Evolutionary conservation across 2,329 filamentous ascomycete genomes (phyloP).

Genomic region (Coniochaeta sp.): DNA sequence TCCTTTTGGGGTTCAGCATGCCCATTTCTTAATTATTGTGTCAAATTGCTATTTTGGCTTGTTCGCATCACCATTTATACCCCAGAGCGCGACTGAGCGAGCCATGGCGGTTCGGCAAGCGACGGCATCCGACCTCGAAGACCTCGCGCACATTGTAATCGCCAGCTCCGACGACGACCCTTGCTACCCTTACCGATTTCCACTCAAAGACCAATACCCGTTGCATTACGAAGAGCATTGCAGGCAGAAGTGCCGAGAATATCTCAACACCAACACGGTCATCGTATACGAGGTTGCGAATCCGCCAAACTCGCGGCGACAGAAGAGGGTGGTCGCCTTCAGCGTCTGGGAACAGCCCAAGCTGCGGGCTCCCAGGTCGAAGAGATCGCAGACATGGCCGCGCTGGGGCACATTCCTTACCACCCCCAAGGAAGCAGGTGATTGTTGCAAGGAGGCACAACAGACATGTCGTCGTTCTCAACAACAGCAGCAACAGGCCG

Average conservation of each 20-base stretch:
- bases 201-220: conserved; percentile 13
- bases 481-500: no score
- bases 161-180: conserved; percentile 15
- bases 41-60: no score
- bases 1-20: neutral
- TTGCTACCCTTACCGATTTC: conserved; percentile 17
- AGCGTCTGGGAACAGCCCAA: conserved; percentile 13
- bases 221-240: conserved; percentile 13
- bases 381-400: conserved; percentile 1
- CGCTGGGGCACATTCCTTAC: neutral
- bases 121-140: conserved; percentile 13
- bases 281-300: conserved; percentile 16
- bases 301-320: neutral
- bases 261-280: conserved; percentile 14
- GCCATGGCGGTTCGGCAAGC: conserved; percentile 10
- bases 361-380: neutral
- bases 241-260: conserved; percentile 15
- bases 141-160: conserved; percentile 14
- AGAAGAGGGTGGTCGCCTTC: conserved; percentile 13
- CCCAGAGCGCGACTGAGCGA: neutral
- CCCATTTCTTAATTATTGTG: no score
- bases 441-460: neutral
- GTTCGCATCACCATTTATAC: no score
- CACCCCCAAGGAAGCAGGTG: neutral
- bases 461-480: neutral